Evolutionary conservation across 768 basidiomycete species (phyloP).

Genomic region (Boletus reticuloceps): DNA sequence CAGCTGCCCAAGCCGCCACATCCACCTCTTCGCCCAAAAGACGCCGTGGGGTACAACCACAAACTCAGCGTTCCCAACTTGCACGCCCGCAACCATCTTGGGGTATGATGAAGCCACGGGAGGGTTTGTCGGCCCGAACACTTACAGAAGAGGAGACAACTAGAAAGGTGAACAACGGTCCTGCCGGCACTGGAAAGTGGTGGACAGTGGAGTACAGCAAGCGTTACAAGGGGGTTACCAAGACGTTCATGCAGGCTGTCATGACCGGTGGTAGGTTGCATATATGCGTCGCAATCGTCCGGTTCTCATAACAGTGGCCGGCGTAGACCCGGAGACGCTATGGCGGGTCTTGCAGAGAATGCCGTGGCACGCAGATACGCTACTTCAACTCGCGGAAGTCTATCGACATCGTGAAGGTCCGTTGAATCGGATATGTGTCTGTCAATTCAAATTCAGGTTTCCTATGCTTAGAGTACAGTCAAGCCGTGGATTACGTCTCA

Average conservation of each 20-base stretch:
- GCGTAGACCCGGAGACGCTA: slow-evolving; percentile 74
- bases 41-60: slow-evolving; percentile 36
- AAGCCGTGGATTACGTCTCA: slow-evolving; percentile 85
- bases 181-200: slow-evolving; percentile 64
- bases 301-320: background rate
- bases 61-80: slow-evolving; percentile 60
- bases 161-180: slow-evolving; percentile 41
- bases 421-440: slow-evolving; percentile 1
- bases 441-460: background rate
- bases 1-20: slow-evolving; percentile 47
- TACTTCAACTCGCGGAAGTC: slow-evolving; percentile 36
- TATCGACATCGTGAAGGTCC: slow-evolving; percentile 79
- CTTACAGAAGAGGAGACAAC: slow-evolving; percentile 54
- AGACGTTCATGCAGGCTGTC: slow-evolving; percentile 77
- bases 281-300: background rate
- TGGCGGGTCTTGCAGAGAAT: slow-evolving; percentile 70
- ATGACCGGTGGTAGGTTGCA: slow-evolving; percentile 68
- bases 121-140: slow-evolving; percentile 67
- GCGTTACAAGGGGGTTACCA: slow-evolving; percentile 78
- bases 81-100: slow-evolving; percentile 75
- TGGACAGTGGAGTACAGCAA: slow-evolving; percentile 89
- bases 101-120: slow-evolving; percentile 66
- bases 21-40: slow-evolving; percentile 36
- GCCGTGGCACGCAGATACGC: slow-evolving; percentile 92
- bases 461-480: slow-evolving; percentile 60